Percentiles rank a stretch among this genome's conserved stretches.
These are phyloP conservation scores for Adansonia madagascariensis DNA, from an alignment of 441 rosid genomes.

Conservation along the genomic window DNA sequence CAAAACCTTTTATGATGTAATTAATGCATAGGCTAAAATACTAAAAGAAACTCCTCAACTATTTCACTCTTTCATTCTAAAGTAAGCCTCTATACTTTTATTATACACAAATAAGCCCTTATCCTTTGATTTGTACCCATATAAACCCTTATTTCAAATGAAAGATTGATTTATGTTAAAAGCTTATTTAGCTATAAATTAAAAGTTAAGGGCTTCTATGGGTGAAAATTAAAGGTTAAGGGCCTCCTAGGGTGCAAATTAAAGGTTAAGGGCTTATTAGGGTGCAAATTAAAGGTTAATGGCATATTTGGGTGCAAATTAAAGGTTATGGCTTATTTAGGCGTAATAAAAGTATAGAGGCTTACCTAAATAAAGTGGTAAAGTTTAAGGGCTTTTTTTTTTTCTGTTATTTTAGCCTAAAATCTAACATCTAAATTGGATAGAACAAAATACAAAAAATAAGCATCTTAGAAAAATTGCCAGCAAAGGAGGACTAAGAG, in stretches of 20 bases:
- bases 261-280: neutral
- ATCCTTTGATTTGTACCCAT: neutral
- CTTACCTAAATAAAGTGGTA: neutral
- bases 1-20: neutral
- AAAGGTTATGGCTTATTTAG: neutral
- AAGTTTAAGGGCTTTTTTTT: neutral
- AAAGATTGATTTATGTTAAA: neutral
- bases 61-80: neutral
- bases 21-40: neutral
- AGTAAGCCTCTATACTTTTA: neutral
- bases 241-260: neutral
- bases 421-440: neutral
- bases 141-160: constrained; percentile 7
- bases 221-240: too few species aligned
- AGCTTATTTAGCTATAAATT: neutral
- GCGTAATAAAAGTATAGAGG: neutral
- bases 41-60: neutral
- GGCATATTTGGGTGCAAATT: neutral
- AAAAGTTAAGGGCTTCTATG: too few species aligned
- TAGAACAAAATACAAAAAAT: neutral
- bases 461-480: neutral
- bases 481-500: neutral
- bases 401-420: neutral
- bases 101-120: constrained; percentile 6
- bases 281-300: neutral